A percentile compares a stretch with the other conserved stretches of the same genome.
Evolutionary conservation across 2,329 filamentous ascomycete genomes (phyloP).

Genomic region (Dothistroma pini): DNA sequence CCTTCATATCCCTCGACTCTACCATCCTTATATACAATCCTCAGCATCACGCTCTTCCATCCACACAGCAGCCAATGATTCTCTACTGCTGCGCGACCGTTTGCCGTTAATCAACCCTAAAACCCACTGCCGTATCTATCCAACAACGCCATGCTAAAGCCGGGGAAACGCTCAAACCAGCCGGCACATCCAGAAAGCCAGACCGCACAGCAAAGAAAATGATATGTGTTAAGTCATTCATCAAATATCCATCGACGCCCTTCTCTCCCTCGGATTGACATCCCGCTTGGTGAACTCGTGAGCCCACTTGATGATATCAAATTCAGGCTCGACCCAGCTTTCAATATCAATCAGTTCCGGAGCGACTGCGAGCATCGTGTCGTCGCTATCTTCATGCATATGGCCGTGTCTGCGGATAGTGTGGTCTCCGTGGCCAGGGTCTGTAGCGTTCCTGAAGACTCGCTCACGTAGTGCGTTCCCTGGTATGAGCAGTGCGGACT

Average conservation of each 20-base stretch:
- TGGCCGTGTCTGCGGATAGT: conserved; percentile 7
- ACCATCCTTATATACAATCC: no score
- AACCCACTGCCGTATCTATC: neutral
- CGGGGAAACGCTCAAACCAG: neutral
- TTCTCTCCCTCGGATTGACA: conserved; percentile 33
- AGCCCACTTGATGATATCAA: conserved; percentile 29
- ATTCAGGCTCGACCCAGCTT: conserved; percentile 29
- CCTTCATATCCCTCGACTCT: no score
- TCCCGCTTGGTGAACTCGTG: conserved; percentile 35
- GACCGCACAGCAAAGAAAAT: neutral
- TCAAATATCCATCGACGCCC: conserved; percentile 20
- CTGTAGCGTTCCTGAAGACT: conserved; percentile 9
- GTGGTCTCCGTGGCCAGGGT: neutral
- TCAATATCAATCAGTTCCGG: conserved; percentile 34
- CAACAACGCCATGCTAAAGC: neutral
- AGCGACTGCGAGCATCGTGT: conserved; percentile 13
- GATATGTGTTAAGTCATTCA: neutral
- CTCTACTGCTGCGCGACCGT: neutral
- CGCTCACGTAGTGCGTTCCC: neutral
- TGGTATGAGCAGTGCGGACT: conserved; percentile 6
- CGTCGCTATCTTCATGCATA: conserved; percentile 18
- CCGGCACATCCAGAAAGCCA: neutral
- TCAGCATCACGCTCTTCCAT: no score
- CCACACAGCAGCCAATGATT: neutral
- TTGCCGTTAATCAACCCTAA: neutral